Evolutionary conservation across 2,329 filamentous ascomycete genomes (phyloP).

Genomic region (Aaosphaeria arxii): DNA sequence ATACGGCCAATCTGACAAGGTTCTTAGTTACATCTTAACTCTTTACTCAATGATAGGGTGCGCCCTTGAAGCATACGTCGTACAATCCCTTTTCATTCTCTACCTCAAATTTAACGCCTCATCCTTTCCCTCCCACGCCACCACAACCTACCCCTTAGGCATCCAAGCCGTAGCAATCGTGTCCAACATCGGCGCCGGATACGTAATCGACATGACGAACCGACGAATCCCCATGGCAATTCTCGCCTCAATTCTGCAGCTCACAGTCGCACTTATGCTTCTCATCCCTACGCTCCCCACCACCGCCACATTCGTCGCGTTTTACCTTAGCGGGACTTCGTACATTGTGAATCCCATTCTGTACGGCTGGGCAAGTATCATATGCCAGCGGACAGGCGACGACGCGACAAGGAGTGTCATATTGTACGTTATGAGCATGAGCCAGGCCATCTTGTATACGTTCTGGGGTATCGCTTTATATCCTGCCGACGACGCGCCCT

Average conservation of each 20-base stretch:
- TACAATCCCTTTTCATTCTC: slow-evolving; percentile 13
- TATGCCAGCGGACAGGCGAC: slow-evolving; percentile 38
- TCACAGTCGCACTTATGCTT: slow-evolving; percentile 31
- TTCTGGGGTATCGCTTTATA: slow-evolving; percentile 48
- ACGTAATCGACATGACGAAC: slow-evolving; percentile 38
- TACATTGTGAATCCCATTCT: slow-evolving; percentile 42
- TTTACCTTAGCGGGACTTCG: slow-evolving; percentile 38
- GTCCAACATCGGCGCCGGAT: slow-evolving; percentile 41
- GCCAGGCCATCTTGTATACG: slow-evolving; percentile 40
- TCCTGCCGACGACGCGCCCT: slow-evolving; percentile 42
- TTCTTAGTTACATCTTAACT: slow-evolving; percentile 34
- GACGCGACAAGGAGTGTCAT: slow-evolving; percentile 42
- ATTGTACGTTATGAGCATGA: slow-evolving; percentile 42
- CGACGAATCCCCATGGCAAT: slow-evolving; percentile 35
- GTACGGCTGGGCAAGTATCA: slow-evolving; percentile 41
- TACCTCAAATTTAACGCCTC: slow-evolving; percentile 3
- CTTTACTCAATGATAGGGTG: slow-evolving; percentile 37
- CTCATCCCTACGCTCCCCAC: slow-evolving; percentile 31
- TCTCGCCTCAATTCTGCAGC: slow-evolving; percentile 30
- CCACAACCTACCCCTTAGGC: slow-evolving; percentile 58
- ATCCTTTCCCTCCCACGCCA: slow-evolving; percentile 41
- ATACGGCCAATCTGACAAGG: neutral
- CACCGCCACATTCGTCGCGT: slow-evolving; percentile 35
- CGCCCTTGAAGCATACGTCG: slow-evolving; percentile 34
- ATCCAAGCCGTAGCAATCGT: slow-evolving; percentile 57